Conservation (phyloP, 441 rosid species). For the Melastoma candidum region DNA sequence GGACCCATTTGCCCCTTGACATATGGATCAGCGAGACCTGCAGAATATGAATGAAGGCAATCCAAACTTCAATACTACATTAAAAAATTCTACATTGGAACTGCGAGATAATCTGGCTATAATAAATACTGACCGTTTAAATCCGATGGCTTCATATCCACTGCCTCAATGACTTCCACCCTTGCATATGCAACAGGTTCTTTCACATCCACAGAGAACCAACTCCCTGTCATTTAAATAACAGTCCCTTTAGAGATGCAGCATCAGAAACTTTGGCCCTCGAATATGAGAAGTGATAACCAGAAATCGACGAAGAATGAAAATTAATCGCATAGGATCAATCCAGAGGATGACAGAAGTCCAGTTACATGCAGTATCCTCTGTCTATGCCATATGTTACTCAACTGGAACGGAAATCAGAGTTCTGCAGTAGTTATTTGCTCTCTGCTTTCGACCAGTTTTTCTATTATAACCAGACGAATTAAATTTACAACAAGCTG, state of each 20-base stretch:
- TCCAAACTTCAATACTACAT: neutral
- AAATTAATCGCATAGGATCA: too few species aligned
- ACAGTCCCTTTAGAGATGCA: slow-evolving; percentile 1
- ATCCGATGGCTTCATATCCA: slow-evolving; percentile 78
- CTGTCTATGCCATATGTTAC: too few species aligned
- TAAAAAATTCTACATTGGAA: neutral
- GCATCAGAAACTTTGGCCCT: too few species aligned
- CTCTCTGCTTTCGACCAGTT: too few species aligned
- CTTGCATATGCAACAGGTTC: slow-evolving; percentile 58
- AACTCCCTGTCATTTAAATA: slow-evolving; percentile 38
- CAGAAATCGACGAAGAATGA: too few species aligned
- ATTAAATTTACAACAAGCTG: too few species aligned
- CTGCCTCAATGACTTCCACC: slow-evolving; percentile 81
- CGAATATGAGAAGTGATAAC: too few species aligned
- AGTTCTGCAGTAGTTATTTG: too few species aligned
- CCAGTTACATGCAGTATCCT: too few species aligned
- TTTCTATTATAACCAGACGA: too few species aligned
- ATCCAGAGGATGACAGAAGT: too few species aligned
- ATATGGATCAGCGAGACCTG: slow-evolving; percentile 94
- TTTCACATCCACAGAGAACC: slow-evolving; percentile 84
- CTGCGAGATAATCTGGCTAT: neutral
- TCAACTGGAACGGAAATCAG: too few species aligned
- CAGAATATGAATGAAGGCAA: slow-evolving; percentile 9
- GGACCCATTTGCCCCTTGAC: slow-evolving; percentile 85
- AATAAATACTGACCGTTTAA: slow-evolving; percentile 20